Conservation (phyloP, 2,329 filamentous ascomycete species). For the Fusarium tuaranense region DNA sequence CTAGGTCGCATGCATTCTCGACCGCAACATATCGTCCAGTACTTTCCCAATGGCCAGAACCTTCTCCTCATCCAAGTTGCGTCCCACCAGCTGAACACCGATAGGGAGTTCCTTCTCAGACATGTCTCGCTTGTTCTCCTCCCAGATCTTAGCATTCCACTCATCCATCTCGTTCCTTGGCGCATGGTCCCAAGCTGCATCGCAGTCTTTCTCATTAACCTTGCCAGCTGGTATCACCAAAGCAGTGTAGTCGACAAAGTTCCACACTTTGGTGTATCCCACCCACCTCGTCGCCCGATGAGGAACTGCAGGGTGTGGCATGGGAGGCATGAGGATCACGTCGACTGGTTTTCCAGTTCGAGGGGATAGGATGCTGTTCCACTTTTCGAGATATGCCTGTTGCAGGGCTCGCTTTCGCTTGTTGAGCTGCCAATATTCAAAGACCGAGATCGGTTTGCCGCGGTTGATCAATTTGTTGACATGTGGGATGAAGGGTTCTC, state of each 20-base stretch:
- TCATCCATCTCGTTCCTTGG: slow-evolving; percentile 15
- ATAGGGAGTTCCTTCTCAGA: slow-evolving; percentile 8
- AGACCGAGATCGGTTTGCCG: slow-evolving; percentile 67
- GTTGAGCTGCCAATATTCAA: slow-evolving; percentile 76
- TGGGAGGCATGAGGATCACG: slow-evolving; percentile 67
- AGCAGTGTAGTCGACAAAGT: slow-evolving; percentile 45
- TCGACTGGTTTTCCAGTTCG: slow-evolving; percentile 62
- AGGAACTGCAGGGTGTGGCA: slow-evolving; percentile 69
- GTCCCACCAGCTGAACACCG: slow-evolving; percentile 25
- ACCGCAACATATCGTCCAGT: slow-evolving; percentile 10
- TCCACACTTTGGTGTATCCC: slow-evolving; percentile 55
- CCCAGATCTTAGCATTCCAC: slow-evolving; percentile 26
- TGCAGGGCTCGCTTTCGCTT: slow-evolving; percentile 60
- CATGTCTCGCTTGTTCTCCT: slow-evolving; percentile 9
- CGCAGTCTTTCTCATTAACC: slow-evolving; percentile 2
- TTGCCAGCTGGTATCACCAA: slow-evolving; percentile 41
- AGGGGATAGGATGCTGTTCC: slow-evolving; percentile 59
- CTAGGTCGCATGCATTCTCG: not conserved
- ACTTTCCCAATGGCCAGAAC: slow-evolving; percentile 24
- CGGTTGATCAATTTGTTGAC: slow-evolving; percentile 68
- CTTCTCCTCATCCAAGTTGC: slow-evolving; percentile 30
- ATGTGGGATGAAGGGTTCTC: slow-evolving; percentile 70
- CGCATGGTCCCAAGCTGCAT: not conserved
- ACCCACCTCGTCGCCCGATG: slow-evolving; percentile 57
- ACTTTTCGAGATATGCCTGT: slow-evolving; percentile 66